Conservation (phyloP, 192 early-diverging fungal genomes). For the Coemansia sp. region DNA sequence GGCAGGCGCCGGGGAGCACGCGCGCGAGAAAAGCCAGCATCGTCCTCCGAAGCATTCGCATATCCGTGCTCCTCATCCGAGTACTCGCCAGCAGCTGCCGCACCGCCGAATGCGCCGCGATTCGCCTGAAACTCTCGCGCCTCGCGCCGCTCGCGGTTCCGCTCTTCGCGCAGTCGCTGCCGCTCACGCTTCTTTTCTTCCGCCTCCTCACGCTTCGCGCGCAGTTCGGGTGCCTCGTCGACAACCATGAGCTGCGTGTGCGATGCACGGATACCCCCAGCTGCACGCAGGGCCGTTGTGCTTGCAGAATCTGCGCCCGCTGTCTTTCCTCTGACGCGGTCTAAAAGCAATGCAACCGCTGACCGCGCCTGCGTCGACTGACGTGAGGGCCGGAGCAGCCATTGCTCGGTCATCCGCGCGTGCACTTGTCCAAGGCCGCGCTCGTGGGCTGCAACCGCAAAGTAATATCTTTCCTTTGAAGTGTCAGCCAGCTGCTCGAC, state of each 20-base stretch:
- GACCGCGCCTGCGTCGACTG: slow-evolving; percentile 29
- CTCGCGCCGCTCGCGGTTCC: slow-evolving; percentile 34
- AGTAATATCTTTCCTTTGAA: slow-evolving; percentile 22
- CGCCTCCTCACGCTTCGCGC: slow-evolving; percentile 28
- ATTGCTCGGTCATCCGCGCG: slow-evolving; percentile 41
- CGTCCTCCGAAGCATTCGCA: slow-evolving; percentile 1
- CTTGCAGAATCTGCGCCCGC: background rate
- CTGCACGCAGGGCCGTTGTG: background rate
- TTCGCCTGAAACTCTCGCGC: slow-evolving; percentile 18
- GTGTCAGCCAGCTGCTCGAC: slow-evolving; percentile 18
- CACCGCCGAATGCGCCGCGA: slow-evolving; percentile 7
- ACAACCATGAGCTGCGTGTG: slow-evolving; percentile 42
- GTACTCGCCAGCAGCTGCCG: slow-evolving; percentile 13
- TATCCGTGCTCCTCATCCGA: slow-evolving; percentile 23
- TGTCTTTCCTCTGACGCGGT: slow-evolving; percentile 3
- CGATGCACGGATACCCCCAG: slow-evolving; percentile 7
- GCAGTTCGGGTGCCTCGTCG: slow-evolving; percentile 38
- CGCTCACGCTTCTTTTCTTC: slow-evolving; percentile 44
- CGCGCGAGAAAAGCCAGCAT: slow-evolving; percentile 12
- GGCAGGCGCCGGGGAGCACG: slow-evolving; percentile 9
- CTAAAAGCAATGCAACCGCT: slow-evolving; percentile 11
- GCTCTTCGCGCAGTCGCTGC: slow-evolving; percentile 39
- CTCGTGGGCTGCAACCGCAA: slow-evolving; percentile 27
- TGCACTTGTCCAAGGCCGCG: slow-evolving; percentile 37
- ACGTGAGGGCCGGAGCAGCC: slow-evolving; percentile 24